Conservation (phyloP, 1,284 basidiomycete genomes). For the Moesziomyces sp. region DNA sequence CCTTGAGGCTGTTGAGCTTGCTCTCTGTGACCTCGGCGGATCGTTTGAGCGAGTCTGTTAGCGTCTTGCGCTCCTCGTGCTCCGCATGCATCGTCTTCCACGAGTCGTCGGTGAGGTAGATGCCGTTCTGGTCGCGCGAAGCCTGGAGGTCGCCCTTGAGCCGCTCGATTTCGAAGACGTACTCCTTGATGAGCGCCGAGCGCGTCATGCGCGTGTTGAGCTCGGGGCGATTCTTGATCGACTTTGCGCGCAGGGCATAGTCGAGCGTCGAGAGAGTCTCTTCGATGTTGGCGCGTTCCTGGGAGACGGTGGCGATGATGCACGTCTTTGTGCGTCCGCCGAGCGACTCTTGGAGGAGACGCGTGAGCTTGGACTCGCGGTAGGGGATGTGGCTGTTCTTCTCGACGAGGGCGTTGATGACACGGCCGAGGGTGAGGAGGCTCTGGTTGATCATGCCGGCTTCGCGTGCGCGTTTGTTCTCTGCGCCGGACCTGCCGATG, state of each 20-base stretch:
- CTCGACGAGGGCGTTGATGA: slow-evolving; percentile 96
- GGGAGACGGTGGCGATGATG: slow-evolving; percentile 84
- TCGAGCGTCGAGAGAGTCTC: slow-evolving; percentile 98
- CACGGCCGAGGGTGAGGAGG: slow-evolving; percentile 91
- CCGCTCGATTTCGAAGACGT: slow-evolving; percentile 92
- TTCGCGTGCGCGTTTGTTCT: slow-evolving; percentile 92
- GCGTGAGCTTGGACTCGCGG: slow-evolving; percentile 85
- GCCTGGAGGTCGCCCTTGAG: slow-evolving; percentile 86
- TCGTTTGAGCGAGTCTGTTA: slow-evolving; percentile 56
- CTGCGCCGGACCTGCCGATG: slow-evolving; percentile 93
- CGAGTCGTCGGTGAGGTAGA: slow-evolving; percentile 59
- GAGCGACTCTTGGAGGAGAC: slow-evolving; percentile 96
- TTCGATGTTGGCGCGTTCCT: slow-evolving; percentile 79
- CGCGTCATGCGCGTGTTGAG: slow-evolving; percentile 93
- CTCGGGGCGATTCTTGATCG: slow-evolving; percentile 94
- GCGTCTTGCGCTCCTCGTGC: slow-evolving; percentile 47
- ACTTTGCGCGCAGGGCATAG: slow-evolving; percentile 94
- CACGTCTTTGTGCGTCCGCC: slow-evolving; percentile 98
- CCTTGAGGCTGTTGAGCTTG: slow-evolving; percentile 59
- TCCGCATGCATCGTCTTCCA: slow-evolving; percentile 59
- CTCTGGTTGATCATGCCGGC: slow-evolving; percentile 99
- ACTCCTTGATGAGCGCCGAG: slow-evolving; percentile 91
- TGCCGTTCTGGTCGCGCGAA: slow-evolving; percentile 60
- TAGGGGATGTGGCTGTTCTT: slow-evolving; percentile 90
- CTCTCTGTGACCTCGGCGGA: slow-evolving; percentile 60